Conservation (phyloP, 129 eudicot species). For the Chrysanthemum lavandulifolium region DNA sequence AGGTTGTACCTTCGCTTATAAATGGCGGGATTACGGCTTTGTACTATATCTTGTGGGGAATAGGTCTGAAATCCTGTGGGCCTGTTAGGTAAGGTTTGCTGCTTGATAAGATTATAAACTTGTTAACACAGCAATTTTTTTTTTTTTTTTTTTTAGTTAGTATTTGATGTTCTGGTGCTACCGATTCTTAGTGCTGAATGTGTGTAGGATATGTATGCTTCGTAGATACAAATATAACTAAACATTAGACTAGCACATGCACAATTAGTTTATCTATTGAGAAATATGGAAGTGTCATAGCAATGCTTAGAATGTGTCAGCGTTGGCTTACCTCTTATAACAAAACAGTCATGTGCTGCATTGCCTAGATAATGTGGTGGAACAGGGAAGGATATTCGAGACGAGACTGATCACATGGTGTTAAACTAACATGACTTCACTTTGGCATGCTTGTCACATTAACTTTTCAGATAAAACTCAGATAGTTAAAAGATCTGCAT, state of each 20-base stretch:
- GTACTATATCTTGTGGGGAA: constrained; percentile 91
- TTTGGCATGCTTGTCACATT: too few relatives aligned
- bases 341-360: too few relatives aligned
- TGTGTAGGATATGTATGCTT: not conserved
- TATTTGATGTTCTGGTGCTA: constrained; percentile 5
- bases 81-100: constrained; percentile 73
- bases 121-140: not conserved
- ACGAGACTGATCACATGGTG: too few relatives aligned
- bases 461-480: too few relatives aligned
- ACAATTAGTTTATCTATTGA: not conserved
- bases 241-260: not conserved
- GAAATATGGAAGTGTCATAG: not conserved
- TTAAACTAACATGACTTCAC: too few relatives aligned
- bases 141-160: too few relatives aligned
- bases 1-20: constrained; percentile 86
- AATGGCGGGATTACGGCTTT: constrained; percentile 94
- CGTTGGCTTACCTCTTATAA: too few relatives aligned
- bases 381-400: too few relatives aligned
- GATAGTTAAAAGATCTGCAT: too few relatives aligned
- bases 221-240: constrained; percentile 3
- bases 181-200: not conserved
- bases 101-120: not conserved
- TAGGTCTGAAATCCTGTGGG: constrained; percentile 91
- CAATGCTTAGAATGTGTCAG: too few relatives aligned
- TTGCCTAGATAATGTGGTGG: too few relatives aligned